Evolutionary conservation across 2,329 filamentous ascomycete species (phyloP).

Genomic region (Aspergillus neoniger): DNA sequence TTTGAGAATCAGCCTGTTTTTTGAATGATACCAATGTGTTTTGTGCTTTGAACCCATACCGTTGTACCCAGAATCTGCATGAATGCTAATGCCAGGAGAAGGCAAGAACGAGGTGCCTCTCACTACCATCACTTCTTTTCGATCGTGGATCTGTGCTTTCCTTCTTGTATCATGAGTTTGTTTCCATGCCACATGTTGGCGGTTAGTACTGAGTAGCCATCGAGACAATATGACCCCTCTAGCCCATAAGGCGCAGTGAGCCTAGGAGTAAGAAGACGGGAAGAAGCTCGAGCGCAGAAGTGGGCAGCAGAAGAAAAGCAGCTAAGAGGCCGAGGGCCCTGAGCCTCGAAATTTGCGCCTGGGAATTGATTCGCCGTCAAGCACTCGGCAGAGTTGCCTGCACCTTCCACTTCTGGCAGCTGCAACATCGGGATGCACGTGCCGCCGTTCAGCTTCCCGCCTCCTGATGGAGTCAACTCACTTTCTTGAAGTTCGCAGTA

Average conservation of each 20-base stretch:
- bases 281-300: background rate
- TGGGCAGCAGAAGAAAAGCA: background rate
- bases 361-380: conserved; percentile 1
- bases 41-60: background rate
- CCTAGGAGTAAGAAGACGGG: background rate
- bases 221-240: background rate
- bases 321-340: background rate
- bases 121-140: background rate
- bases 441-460: background rate
- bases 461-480: too few relatives aligned
- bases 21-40: conserved; percentile 3
- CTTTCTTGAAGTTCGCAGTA: too few relatives aligned
- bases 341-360: background rate
- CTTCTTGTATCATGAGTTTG: background rate
- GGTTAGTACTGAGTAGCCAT: background rate
- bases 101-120: background rate
- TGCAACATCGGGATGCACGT: conserved; percentile 6
- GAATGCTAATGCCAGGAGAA: background rate
- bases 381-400: conserved; percentile 16
- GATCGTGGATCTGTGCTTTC: background rate
- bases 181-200: too few relatives aligned
- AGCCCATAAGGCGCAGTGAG: background rate
- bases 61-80: background rate
- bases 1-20: conserved; percentile 4
- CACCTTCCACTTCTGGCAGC: background rate